Evolutionary conservation across 139 green algal genomes (phyloP).

Genomic region (Bryopsis sp.): DNA sequence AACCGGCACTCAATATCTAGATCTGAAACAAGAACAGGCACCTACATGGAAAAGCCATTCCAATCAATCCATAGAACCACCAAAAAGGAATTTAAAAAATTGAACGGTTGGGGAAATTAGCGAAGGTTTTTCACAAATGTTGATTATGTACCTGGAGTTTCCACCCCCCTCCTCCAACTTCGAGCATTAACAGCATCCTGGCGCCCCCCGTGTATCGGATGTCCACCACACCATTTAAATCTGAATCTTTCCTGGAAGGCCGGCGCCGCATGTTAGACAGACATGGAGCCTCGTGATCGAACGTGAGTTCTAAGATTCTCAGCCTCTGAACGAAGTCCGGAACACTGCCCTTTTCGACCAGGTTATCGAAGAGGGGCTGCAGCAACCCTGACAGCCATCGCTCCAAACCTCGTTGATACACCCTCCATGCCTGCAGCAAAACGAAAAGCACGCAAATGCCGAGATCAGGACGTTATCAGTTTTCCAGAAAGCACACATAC

Average conservation of each 20-base stretch:
- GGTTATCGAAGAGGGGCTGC: conserved; percentile 85
- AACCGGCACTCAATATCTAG: conserved; percentile 87
- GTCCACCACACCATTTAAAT: conserved; percentile 77
- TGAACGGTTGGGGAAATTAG: no score
- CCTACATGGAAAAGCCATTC: conserved; percentile 22
- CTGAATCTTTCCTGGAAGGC: conserved; percentile 70
- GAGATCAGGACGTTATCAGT: no score
- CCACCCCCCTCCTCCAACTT: conserved; percentile 49
- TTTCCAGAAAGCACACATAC: no score
- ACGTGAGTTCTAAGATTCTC: conserved; percentile 82
- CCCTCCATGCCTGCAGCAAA: conserved; percentile 64
- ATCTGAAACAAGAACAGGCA: conserved; percentile 83
- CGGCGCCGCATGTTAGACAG: conserved; percentile 83
- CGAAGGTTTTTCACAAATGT: no score
- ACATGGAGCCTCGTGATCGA: conserved; percentile 89
- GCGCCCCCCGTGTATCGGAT: conserved; percentile 86
- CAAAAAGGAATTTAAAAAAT: no score
- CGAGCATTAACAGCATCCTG: conserved; percentile 82
- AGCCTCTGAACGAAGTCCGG: conserved; percentile 50
- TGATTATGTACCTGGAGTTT: conserved; percentile 20
- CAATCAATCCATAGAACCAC: neutral
- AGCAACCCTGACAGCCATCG: conserved; percentile 84
- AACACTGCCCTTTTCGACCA: conserved; percentile 35
- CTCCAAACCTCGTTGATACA: conserved; percentile 90
- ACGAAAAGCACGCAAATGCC: neutral